phyloP scores from a whole-genome alignment of 345 rosid species.

The Fremontodendron californicum region DNA sequence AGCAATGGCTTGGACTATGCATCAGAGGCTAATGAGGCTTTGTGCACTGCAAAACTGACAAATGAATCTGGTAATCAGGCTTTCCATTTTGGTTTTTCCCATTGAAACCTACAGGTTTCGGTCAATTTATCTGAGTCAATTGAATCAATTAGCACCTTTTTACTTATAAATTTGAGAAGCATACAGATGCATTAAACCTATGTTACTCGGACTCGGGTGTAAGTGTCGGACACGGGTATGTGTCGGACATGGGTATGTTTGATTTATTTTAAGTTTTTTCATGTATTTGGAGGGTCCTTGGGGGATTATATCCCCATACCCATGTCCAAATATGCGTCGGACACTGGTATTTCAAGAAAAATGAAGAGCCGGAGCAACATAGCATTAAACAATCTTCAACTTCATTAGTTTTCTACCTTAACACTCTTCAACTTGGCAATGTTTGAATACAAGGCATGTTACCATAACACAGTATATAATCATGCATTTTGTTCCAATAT shows the following conservation, averaged over 20 bases:
- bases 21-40: neutral
- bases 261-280: no score
- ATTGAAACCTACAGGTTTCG: neutral
- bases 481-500: neutral
- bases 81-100: neutral
- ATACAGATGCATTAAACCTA: no score
- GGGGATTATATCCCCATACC: no score
- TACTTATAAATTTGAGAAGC: neutral
- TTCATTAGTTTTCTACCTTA: neutral
- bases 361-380: no score
- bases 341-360: no score
- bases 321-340: no score
- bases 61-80: constrained; percentile 16
- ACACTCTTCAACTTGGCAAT: neutral
- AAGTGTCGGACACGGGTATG: no score
- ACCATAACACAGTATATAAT: neutral
- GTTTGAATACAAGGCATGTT: neutral
- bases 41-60: neutral
- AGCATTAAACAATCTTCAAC: no score
- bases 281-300: no score
- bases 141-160: neutral
- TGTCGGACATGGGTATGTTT: no score
- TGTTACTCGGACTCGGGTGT: no score
- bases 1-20: neutral
- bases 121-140: constrained; percentile 1